Conservation (phyloP, 1,139 yeast genomes). For the Starmera stellimalicola region DNA sequence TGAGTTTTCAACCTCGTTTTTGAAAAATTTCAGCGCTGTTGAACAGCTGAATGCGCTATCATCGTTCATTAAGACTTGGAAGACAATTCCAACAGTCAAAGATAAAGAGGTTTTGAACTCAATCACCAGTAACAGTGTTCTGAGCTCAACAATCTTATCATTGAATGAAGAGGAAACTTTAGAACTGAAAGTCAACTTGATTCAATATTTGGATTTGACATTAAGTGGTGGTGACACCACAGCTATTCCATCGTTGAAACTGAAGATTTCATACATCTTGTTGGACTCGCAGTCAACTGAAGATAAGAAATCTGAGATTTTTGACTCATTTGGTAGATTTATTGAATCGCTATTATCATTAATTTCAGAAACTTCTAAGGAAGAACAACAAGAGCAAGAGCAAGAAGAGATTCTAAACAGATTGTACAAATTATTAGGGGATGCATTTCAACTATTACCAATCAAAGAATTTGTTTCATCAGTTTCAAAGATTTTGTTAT, state of each 20-base stretch:
- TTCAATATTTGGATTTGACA: constrained; percentile 43
- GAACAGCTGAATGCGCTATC: constrained; percentile 60
- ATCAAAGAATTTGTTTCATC: constrained; percentile 62
- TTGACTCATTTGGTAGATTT: constrained; percentile 12
- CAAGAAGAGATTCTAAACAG: constrained; percentile 13
- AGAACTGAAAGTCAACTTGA: constrained; percentile 39
- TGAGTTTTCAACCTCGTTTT: constrained; percentile 64
- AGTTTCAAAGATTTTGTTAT: constrained; percentile 37
- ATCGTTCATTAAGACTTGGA: constrained; percentile 48
- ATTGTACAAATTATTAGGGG: constrained; percentile 43
- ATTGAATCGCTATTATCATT: constrained; percentile 11
- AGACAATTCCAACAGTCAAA: constrained; percentile 31
- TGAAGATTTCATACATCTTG: constrained; percentile 49
- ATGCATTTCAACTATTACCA: constrained; percentile 63
- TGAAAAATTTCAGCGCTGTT: constrained; percentile 54
- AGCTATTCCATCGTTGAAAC: constrained; percentile 38
- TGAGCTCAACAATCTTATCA: constrained; percentile 51
- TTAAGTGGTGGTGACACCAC: constrained; percentile 36
- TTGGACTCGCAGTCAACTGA: constrained; percentile 35
- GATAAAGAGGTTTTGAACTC: constrained; percentile 30
- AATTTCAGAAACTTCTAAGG: constrained; percentile 1
- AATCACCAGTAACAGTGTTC: constrained; percentile 47
- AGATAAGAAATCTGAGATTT: constrained; percentile 11
- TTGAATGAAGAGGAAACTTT: constrained; percentile 40
- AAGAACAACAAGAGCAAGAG: constrained; percentile 8